These are phyloP conservation scores for Pilaira anomala DNA, from an alignment of 192 early-diverging fungal genomes.

Conservation along the genomic window DNA sequence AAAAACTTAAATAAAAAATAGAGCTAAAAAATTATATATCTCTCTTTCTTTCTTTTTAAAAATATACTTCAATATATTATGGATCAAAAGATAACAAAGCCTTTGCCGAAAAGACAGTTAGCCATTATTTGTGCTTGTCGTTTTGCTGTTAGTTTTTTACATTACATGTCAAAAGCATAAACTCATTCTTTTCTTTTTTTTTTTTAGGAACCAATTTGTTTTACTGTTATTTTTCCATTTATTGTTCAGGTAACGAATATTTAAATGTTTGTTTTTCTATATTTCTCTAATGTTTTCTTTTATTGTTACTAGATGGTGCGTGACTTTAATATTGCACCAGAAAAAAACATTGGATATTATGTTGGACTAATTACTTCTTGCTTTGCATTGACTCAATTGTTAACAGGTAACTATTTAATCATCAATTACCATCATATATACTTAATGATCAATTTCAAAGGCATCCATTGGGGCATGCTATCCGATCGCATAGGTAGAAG, in stretches of 20 bases:
- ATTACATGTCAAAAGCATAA: too few species aligned
- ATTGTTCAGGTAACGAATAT: slow-evolving; percentile 25
- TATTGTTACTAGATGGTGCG: slow-evolving; percentile 40
- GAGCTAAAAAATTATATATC: too few species aligned
- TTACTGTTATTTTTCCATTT: slow-evolving; percentile 31
- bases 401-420: too few species aligned
- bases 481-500: slow-evolving; percentile 70
- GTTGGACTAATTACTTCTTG: slow-evolving; percentile 47
- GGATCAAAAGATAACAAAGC: slow-evolving; percentile 5
- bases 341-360: slow-evolving; percentile 44
- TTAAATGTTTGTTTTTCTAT: neutral
- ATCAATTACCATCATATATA: neutral
- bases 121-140: slow-evolving; percentile 22
- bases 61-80: slow-evolving; percentile 2
- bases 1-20: too few species aligned
- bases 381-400: slow-evolving; percentile 51
- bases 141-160: slow-evolving; percentile 14
- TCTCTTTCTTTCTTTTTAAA: too few species aligned
- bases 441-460: slow-evolving; percentile 1
- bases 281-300: neutral
- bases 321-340: slow-evolving; percentile 62
- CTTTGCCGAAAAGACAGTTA: slow-evolving; percentile 21
- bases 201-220: slow-evolving; percentile 31
- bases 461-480: slow-evolving; percentile 57
- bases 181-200: neutral